Conservation (phyloP, 331 rosid genomes). For the Dryas integrifolia region DNA sequence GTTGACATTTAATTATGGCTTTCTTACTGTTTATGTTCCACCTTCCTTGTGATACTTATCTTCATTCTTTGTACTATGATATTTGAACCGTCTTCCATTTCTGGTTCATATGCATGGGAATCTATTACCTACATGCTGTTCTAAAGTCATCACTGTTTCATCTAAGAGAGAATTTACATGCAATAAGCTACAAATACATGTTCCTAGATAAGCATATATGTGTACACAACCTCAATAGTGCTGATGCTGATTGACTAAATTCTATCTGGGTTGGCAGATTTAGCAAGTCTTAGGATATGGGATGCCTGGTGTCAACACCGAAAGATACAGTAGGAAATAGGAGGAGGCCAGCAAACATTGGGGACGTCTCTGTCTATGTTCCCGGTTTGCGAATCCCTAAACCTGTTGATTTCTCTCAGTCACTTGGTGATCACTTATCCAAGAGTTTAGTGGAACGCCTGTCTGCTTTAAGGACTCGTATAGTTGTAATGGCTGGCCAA, state of each 20-base stretch:
- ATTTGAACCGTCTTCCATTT: slow-evolving; percentile 26
- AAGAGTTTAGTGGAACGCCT: slow-evolving; percentile 77
- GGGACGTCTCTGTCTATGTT: slow-evolving; percentile 89
- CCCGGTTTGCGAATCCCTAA: slow-evolving; percentile 93
- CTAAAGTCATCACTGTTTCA: slow-evolving; percentile 10
- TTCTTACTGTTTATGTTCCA: slow-evolving; percentile 37
- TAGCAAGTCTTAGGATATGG: slow-evolving; percentile 59
- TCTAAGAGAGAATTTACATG: slow-evolving; percentile 10
- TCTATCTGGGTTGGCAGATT: slow-evolving; percentile 44
- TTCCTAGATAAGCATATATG: background rate
- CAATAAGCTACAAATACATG: background rate
- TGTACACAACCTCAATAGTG: background rate
- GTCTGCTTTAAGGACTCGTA: slow-evolving; percentile 85
- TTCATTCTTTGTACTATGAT: slow-evolving; percentile 28
- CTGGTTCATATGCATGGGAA: slow-evolving; percentile 23
- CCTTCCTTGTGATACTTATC: slow-evolving; percentile 38
- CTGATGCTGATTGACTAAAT: slow-evolving; percentile 35
- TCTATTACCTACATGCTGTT: slow-evolving; percentile 26
- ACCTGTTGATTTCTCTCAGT: slow-evolving; percentile 77
- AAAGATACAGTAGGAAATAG: slow-evolving; percentile 78
- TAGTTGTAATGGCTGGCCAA: slow-evolving; percentile 96
- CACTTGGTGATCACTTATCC: slow-evolving; percentile 70
- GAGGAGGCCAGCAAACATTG: slow-evolving; percentile 85
- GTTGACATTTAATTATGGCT: slow-evolving; percentile 63
- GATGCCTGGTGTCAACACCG: slow-evolving; percentile 74